Evolutionary conservation across 2,329 filamentous ascomycete species (phyloP), one percentile per base, ranked within the genome.

Genomic region (Ophiosphaerella korrae): DNA sequence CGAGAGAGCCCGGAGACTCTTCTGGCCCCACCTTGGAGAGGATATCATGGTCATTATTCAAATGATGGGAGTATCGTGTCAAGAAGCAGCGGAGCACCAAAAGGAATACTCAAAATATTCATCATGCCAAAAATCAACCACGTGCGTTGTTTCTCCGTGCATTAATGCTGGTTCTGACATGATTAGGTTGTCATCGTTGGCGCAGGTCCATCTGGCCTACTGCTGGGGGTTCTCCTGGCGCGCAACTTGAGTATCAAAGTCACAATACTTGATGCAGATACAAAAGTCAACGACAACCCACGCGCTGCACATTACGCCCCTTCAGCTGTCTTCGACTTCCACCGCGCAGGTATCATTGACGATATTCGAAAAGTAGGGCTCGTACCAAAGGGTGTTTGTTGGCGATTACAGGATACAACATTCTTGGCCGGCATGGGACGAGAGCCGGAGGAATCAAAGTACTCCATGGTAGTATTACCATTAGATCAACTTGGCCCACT

Each of bases 301-400:
- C 82, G 85, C 24, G 85, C 85, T 12, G 82, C 84, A 2, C 83
- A 86, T 68, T 87, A 86, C 64, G 82, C 81, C 3, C 77, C 82
- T 0, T 78, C 83, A 1, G 84, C 83, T 1, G 79, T 84, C 37
- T 80, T 80, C 34, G 83, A 85, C 50, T 77, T 88, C 42, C 65
- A 75, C 35, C 78, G 82, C n/a, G 84, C 84, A 0, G 84, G 84
- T 1, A 78, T 87, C 9, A 71, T 87, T 14, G 77, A 80, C n/a
- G 77, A 81, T 59, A 72, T 82, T 12, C 73, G 74, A 18, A 62
- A 66, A 7, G 66, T 72, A 14, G 77, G 79, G 23, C 73, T 81
- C 46, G 63, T 72, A 14, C 74, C 78, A 18, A 64, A 67, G 43
- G 68, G 72, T 13, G 72, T 80, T 42, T 76, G 74, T 53, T 81